Conservation (phyloP, 2,329 filamentous ascomycete genomes). For the Orbilia brochopaga region DNA sequence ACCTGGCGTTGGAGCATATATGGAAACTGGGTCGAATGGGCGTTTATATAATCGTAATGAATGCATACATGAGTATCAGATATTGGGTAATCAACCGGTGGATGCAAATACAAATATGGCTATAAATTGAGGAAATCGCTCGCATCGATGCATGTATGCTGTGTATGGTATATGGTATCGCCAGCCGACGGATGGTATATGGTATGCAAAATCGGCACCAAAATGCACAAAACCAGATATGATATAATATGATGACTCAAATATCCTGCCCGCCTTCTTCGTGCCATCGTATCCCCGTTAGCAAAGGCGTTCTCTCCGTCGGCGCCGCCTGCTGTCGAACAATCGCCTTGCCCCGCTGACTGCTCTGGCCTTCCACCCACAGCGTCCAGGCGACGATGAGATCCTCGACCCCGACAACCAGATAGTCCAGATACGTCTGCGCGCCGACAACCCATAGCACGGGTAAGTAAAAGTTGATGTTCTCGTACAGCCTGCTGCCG, state of each 20-base stretch:
- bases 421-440: slow-evolving; percentile 35
- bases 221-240: neutral
- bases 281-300: slow-evolving; percentile 38
- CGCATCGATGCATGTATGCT: neutral
- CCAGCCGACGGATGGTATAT: neutral
- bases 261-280: slow-evolving; percentile 25
- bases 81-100: no score
- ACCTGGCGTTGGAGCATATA: neutral
- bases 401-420: slow-evolving; percentile 37
- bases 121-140: no score
- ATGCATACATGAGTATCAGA: neutral
- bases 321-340: neutral
- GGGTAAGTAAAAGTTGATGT: slow-evolving; percentile 48
- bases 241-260: neutral
- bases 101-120: no score
- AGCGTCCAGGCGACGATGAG: slow-evolving; percentile 38
- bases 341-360: neutral
- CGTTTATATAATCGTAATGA: neutral
- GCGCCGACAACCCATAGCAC: slow-evolving; percentile 43
- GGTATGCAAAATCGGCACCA: neutral
- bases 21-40: neutral
- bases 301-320: slow-evolving; percentile 29
- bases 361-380: slow-evolving; percentile 18
- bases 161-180: neutral
- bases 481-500: slow-evolving; percentile 32